These are phyloP conservation scores for Saprolegnia diclina DNA, from an alignment of 352 stramenopile genomes.

Conservation along the genomic window DNA sequence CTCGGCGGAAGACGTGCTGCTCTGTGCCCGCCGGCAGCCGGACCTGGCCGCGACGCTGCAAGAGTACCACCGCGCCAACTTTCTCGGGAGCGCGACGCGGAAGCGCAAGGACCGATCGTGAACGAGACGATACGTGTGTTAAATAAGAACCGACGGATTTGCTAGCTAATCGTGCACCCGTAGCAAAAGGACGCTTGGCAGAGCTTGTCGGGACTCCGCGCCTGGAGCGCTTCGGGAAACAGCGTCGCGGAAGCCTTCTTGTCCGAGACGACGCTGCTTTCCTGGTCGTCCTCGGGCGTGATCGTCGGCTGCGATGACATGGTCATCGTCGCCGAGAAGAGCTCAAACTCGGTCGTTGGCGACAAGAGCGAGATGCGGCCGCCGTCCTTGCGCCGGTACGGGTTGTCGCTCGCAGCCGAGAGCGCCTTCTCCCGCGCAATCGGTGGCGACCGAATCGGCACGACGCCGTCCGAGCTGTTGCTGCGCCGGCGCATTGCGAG, in stretches of 20 bases:
- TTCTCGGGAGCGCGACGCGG: neutral
- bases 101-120: slow-evolving; percentile 23
- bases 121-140: neutral
- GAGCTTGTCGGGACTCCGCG: slow-evolving; percentile 1
- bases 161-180: slow-evolving; percentile 18
- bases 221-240: neutral
- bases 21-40: slow-evolving; percentile 13
- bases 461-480: slow-evolving; percentile 23
- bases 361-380: slow-evolving; percentile 26
- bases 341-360: slow-evolving; percentile 23
- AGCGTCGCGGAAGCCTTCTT: neutral
- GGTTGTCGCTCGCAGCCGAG: neutral
- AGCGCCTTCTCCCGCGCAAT: slow-evolving; percentile 10
- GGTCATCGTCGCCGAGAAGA: slow-evolving; percentile 21
- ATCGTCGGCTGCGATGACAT: slow-evolving; percentile 16
- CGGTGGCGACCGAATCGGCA: slow-evolving; percentile 4
- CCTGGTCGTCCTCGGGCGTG: slow-evolving; percentile 7
- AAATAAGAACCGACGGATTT: neutral
- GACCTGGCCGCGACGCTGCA: neutral
- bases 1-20: slow-evolving; percentile 20
- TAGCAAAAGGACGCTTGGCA: slow-evolving; percentile 21
- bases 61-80: slow-evolving; percentile 10
- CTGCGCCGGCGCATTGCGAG: slow-evolving; percentile 5
- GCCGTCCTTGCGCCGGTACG: slow-evolving; percentile 18
- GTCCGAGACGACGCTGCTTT: neutral